Evolutionary conservation across 2,329 filamentous ascomycete genomes (phyloP).

Genomic region (Neofusicoccum sp.): DNA sequence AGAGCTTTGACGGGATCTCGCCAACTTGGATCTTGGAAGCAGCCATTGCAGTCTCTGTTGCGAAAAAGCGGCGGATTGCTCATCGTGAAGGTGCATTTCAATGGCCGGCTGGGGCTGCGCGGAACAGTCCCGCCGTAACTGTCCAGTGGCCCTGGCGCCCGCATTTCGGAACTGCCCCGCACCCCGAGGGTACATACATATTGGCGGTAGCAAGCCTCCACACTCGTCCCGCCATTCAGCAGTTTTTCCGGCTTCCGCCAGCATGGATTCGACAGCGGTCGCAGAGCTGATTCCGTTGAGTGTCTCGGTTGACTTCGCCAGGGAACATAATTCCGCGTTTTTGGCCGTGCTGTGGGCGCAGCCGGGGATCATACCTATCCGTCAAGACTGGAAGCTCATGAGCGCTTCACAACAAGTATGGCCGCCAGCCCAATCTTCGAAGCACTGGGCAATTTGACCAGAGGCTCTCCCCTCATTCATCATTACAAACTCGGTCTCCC

Average conservation of each 20-base stretch:
- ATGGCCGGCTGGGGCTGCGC: no score
- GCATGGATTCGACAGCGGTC: not conserved
- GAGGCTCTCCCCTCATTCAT: not conserved
- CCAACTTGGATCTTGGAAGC: not conserved
- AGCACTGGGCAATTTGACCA: not conserved
- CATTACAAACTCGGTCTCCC: not conserved
- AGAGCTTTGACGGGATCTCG: not conserved
- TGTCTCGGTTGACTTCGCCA: not conserved
- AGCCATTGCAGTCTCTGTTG: not conserved
- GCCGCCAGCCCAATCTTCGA: not conserved
- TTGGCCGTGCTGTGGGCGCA: not conserved
- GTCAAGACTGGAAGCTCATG: not conserved
- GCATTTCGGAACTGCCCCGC: no score
- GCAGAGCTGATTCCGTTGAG: not conserved
- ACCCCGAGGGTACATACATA: no score
- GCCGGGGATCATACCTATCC: not conserved
- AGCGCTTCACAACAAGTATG: not conserved
- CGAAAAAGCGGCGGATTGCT: no score
- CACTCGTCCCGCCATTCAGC: no score
- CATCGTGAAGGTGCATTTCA: no score
- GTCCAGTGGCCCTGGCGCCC: no score
- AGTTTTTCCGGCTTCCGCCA: no score
- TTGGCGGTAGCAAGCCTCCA: no score
- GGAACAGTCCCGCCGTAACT: no score
- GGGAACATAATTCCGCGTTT: not conserved